These are phyloP conservation scores for Tetracladium marchalianum DNA, from an alignment of 495 filamentous ascomycete genomes.

Conservation along the genomic window DNA sequence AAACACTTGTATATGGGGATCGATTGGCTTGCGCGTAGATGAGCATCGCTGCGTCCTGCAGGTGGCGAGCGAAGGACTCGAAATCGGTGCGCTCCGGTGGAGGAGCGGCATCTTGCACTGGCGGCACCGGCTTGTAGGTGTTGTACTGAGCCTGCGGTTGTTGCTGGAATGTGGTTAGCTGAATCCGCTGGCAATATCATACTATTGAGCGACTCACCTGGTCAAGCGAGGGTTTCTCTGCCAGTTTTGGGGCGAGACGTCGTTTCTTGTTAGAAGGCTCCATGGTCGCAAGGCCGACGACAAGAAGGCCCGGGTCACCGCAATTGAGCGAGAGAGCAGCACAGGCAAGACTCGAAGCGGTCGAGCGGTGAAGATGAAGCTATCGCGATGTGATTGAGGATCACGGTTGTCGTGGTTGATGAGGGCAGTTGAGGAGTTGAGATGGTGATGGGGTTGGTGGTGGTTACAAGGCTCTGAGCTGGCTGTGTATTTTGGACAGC, in stretches of 20 bases:
- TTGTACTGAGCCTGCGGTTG: slow-evolving; percentile 12
- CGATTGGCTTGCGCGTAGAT: slow-evolving; percentile 38
- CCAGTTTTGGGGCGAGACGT: slow-evolving; percentile 23
- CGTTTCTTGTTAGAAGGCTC: slow-evolving; percentile 25
- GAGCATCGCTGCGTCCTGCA: slow-evolving; percentile 43
- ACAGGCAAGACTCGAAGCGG: too few relatives aligned
- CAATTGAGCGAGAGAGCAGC: too few relatives aligned
- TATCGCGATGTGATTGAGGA: too few relatives aligned
- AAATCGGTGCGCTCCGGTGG: slow-evolving; percentile 34
- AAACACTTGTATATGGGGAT: slow-evolving; percentile 36
- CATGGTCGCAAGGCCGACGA: slow-evolving; percentile 18
- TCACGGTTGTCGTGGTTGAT: too few relatives aligned
- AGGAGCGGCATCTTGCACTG: slow-evolving; percentile 13
- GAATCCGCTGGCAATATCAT: not conserved
- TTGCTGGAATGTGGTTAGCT: slow-evolving; percentile 3
- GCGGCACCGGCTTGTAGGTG: slow-evolving; percentile 12
- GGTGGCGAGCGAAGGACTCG: slow-evolving; percentile 46
- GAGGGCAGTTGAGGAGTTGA: too few relatives aligned
- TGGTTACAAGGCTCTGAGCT: too few relatives aligned
- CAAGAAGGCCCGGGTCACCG: too few relatives aligned
- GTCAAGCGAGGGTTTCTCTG: slow-evolving; percentile 20
- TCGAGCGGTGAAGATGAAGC: too few relatives aligned
- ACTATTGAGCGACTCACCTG: slow-evolving; percentile 13
- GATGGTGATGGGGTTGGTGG: too few relatives aligned
- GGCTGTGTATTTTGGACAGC: too few relatives aligned